Evolutionary conservation across 331 rosid genomes (phyloP), one percentile per base, ranked within the genome.

Genomic region (Malus hybrid): DNA sequence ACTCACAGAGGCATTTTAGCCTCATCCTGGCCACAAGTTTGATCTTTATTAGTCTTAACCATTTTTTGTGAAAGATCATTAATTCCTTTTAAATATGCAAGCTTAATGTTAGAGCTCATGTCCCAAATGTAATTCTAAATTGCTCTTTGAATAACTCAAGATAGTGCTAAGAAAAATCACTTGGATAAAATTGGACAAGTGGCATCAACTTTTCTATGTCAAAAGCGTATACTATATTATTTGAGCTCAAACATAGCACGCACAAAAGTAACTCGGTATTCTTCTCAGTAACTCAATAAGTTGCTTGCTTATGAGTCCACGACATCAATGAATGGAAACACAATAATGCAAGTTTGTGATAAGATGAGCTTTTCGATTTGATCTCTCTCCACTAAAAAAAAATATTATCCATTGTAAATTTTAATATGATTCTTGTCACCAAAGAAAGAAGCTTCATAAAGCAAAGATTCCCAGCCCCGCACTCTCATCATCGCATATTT

Each of bases 1-100:
- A 39, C 12, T 39, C 0, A 9, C 12, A 9, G 4, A 39, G 3
- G 4, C 46, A 39, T 39, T 39, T 39, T 0, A 39, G 0, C 12
- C 12, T 36, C 4, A 3, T 3, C 46, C 1, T 2, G 12, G 0
- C 46, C 12, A 0, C 12, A 39, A 9, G 46, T 9, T 0, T 39
- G 3, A 39, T 39, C 11, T 10, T 39, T 39, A 2, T 9, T 39
- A 8, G 46, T 39, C 46, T 9, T 10, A 39, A 39, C 46, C 12
- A 9, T 39, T 39, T 39, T 8, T 36, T 36, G 11, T 8, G 44
- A 36, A 36, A 36, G 44, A 8, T 9, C 44, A 36, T 36, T 36
- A 36, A 36, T 36, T 36, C 3, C 42, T 36, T 36, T 36, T 9
- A 36, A 36, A 36, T 36, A 36, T 36, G 0, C 44, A 36, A 36